Conservation (phyloP, 805 yeast species). For the Kuraishia capsulata region DNA sequence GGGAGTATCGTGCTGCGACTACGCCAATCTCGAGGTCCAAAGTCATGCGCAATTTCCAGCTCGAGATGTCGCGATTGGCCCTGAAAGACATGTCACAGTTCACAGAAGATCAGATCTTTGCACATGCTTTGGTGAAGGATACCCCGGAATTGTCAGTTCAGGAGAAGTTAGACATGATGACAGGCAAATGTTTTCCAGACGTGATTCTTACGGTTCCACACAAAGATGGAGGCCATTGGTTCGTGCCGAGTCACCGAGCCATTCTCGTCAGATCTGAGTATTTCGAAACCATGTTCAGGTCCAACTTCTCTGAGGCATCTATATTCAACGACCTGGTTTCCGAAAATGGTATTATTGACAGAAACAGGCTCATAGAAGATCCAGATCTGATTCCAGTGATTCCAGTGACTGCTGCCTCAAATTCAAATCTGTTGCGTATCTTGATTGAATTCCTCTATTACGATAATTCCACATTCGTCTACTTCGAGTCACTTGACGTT, state of each 20-base stretch:
- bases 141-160: slow-evolving; percentile 9
- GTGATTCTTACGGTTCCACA: slow-evolving; percentile 27
- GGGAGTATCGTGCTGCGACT: slow-evolving; percentile 11
- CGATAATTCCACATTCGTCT: slow-evolving; percentile 47
- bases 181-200: slow-evolving; percentile 33
- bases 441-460: slow-evolving; percentile 53
- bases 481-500: slow-evolving; percentile 42
- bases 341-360: slow-evolving; percentile 13
- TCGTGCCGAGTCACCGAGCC: slow-evolving; percentile 60
- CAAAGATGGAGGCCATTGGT: slow-evolving; percentile 10
- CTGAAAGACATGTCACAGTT: slow-evolving; percentile 23
- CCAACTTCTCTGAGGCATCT: slow-evolving; percentile 31
- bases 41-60: slow-evolving; percentile 22
- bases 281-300: slow-evolving; percentile 53
- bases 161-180: slow-evolving; percentile 17
- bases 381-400: slow-evolving; percentile 4
- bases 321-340: slow-evolving; percentile 8
- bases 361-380: slow-evolving; percentile 3
- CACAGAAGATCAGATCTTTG: slow-evolving; percentile 16
- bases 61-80: slow-evolving; percentile 25
- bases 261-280: slow-evolving; percentile 54
- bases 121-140: slow-evolving; percentile 6
- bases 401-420: background rate
- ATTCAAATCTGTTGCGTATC: slow-evolving; percentile 6
- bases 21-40: slow-evolving; percentile 14